Base-by-base conservation (phyloP, 2,329 filamentous ascomycete species). In the Aspergillus sp. region DNA sequence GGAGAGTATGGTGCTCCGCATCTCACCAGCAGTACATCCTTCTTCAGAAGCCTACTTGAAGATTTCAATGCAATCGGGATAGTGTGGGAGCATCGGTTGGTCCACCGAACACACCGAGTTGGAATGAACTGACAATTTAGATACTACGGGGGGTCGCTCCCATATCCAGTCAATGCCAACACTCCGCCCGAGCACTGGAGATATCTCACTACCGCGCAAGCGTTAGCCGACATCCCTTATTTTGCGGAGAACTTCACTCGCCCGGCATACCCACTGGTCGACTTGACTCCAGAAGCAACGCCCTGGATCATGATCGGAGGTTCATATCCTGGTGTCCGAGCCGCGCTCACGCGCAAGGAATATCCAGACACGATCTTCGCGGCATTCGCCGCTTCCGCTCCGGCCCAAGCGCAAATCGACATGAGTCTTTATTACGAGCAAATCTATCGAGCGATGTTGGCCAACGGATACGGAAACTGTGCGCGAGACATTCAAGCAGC, bases 341-440 rank as follows among this genome's bases (percentile, higher is more conserved):
- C 79, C 2, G 80, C 80, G 0, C 78, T 82, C 59, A 75, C 76
- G 23, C 76, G 80, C n/a, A 71, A 79, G 13, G 66, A 76, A 47
- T 81, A 80, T 54, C 78, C 78, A 2, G 75, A 79, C 1, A 78
- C 73, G 5, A 76, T 80, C 34, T 78, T 72, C 52, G 78, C 78
- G 2, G 70, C 79, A 0, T 80, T 67, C 63, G 72, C 79, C 2
- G 79, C 79, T 0, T 80, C 77, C 1, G 78, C 79, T 7, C 79
- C 79, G 0, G 78, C 83, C 0, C 72, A 86, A 65, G 82, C 82
- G 3, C 73, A 71, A 5, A 66, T 81, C n/a, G 77, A 84, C 60
- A 82, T 84, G 79, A 79, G 77, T n/a, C 71, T 77, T 23, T 85
- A 84, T 67, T 84, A 76, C 56, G 82, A 84, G 23, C 80, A 82